Base-by-base conservation (phyloP, 2,329 filamentous ascomycete genomes). In the Calonectria naviculata region DNA sequence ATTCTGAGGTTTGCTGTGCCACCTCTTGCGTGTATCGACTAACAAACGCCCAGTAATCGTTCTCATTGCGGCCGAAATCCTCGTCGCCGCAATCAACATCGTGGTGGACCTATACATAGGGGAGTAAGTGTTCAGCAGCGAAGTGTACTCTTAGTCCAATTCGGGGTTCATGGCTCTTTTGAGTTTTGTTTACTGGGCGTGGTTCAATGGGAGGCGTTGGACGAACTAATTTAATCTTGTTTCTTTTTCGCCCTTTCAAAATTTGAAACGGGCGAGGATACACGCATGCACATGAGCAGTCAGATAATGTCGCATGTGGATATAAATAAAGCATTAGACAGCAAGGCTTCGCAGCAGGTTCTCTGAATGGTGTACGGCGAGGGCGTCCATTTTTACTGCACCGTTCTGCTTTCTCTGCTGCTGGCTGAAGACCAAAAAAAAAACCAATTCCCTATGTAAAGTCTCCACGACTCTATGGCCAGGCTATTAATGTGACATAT, bases 41-140 rank as follows among this genome's bases (percentile, higher is more conserved):
- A n/a, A 38, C 10, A 42, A 76, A 12, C 4, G 46, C 46, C 47
- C 68, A 95, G 95, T 99, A 49, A 98, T 99, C 78, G 89, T 98
- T 26, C 91, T 99, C 61, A 98, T 99, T 79, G 96, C 95, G 9
- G 95, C 95, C 15, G 97, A 99, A 82, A 98, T 98, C 73, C 85
- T 98, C 9, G 95, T 98, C 58, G 95, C 95, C 2, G 93, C 91
- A 21, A 93, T 98, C 78, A 98, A 98, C 83, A 98, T 99, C 74
- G 89, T 98, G 34, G 97, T 98, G 38, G 97, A 98, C 83, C 81
- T 98, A 75, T 97, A 97, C 79, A 95, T 81, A 13, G 83, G 83
- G 28, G 77, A 79, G 31, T 79, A 74, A 78, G 79, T 68, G 6
- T 78, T 71, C 63, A 6, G 6, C n/a, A 24, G 13, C 38, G 12